Conservation (phyloP, 2,329 filamentous ascomycete genomes). For the Blastomyces parvus region DNA sequence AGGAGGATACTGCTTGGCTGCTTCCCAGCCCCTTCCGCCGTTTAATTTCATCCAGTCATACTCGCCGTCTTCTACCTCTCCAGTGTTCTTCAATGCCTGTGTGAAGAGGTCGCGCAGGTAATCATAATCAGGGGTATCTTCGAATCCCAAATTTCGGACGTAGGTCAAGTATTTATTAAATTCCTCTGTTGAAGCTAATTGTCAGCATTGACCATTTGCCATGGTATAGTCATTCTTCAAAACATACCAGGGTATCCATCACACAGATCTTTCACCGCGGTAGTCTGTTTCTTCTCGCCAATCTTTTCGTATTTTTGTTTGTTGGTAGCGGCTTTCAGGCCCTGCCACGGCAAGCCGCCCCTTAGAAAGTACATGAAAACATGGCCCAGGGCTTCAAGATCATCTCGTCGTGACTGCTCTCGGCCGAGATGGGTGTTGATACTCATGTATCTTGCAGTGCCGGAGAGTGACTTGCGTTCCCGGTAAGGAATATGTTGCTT, state of each 20-base stretch:
- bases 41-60: slow-evolving; percentile 99
- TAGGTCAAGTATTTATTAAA: slow-evolving; percentile 97
- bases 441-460: slow-evolving; percentile 97
- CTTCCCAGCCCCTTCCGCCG: slow-evolving; percentile 86
- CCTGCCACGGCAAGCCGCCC: slow-evolving; percentile 59
- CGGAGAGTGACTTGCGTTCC: slow-evolving; percentile 91
- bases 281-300: slow-evolving; percentile 99
- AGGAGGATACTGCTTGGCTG: slow-evolving; percentile 58
- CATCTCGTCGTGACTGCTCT: slow-evolving; percentile 91
- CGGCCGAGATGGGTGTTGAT: slow-evolving; percentile 98
- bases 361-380: slow-evolving; percentile 62
- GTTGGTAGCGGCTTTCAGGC: slow-evolving; percentile 59
- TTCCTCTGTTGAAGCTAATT: slow-evolving; percentile 53
- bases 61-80: slow-evolving; percentile 92
- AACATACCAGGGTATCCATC: slow-evolving; percentile 69
- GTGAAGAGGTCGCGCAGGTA: slow-evolving; percentile 95
- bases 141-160: slow-evolving; percentile 93
- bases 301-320: slow-evolving; percentile 99
- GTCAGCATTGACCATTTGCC: background rate
- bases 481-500: slow-evolving; percentile 98
- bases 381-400: slow-evolving; percentile 73
- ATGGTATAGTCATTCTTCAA: background rate
- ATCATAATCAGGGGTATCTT: slow-evolving; percentile 97
- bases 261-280: slow-evolving; percentile 90
- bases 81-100: slow-evolving; percentile 85